Conservation (phyloP, 2,329 filamentous ascomycete species). For the Fusarium poae region DNA sequence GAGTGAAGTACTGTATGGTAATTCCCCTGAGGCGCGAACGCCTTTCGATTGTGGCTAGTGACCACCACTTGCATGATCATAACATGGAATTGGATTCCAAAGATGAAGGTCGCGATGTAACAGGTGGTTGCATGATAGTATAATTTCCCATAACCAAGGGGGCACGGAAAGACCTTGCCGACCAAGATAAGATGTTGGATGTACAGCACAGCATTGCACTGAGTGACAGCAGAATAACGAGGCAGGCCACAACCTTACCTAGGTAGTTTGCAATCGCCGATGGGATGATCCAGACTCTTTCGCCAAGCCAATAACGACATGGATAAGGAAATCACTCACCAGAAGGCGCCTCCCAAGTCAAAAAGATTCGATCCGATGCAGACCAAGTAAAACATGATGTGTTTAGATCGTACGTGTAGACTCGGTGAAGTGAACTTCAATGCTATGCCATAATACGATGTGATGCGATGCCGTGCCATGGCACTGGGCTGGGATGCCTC, state of each 20-base stretch:
- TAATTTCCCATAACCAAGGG: conserved; percentile 18
- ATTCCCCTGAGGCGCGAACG: conserved; percentile 43
- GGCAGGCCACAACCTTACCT: not conserved
- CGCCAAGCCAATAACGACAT: conserved; percentile 30
- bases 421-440: conserved; percentile 20
- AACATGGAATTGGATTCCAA: conserved; percentile 13
- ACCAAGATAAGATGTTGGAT: conserved; percentile 14
- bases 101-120: conserved; percentile 11
- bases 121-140: conserved; percentile 20
- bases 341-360: conserved; percentile 3
- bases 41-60: conserved; percentile 45
- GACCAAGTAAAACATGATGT: conserved; percentile 16
- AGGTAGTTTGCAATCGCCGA: conserved; percentile 38
- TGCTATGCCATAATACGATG: not conserved
- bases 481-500: conserved; percentile 6
- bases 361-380: conserved; percentile 8
- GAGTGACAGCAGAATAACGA: not conserved
- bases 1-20: conserved; percentile 3
- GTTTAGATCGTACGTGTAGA: conserved; percentile 8
- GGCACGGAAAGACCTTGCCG: conserved; percentile 27
- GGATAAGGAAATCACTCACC: conserved; percentile 1
- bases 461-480: not conserved
- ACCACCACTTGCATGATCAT: conserved; percentile 29
- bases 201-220: conserved; percentile 3
- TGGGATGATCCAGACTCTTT: conserved; percentile 29